Evolutionary conservation across 2,329 filamentous ascomycete species (phyloP), one percentile per base, ranked within the genome.

Genomic region (Massarina eburnea): DNA sequence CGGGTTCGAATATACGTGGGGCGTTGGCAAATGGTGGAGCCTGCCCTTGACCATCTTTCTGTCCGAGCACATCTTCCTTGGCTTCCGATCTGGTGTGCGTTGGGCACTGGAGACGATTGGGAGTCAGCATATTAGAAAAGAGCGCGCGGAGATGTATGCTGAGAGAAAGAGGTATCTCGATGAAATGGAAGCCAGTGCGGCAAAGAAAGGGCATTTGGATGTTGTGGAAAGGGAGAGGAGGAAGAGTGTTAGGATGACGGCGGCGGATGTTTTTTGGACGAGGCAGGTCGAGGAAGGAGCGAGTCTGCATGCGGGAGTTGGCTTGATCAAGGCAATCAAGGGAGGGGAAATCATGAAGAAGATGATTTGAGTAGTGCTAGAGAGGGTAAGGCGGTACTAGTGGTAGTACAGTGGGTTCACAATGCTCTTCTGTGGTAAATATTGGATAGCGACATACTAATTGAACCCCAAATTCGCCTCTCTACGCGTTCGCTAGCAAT

Each of bases 21-120:
- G 51, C 2, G 21, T 58, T 35, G 52, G 57, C 12, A 54, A 45
- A 4, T 68, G 64, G 64, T 57, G 57, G 9, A 58, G 57, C 8
- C 52, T 68, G 0, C 64, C 63, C 0, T 48, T 67, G 21, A 66
- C 61, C 1, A 59, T 68, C 10, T 57, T 68, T 9, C 40, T 64
- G 0, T 62, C 62, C 0, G 66, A 68, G 36, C 63, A 68, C 41
- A 58, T 67, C 24, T 68, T 67, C 47, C 58, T 67, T 43, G 55
- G 52, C 6, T 59, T 67, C 37, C 54, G 63, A 34, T 58, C 57
- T 19, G 56, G 47, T 3, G 64, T 66, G 1, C 49, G 62, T 7
- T 64, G 59, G 26, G 56, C 54, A 4, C 44, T 67, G 3, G 45
- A 53, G 1, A 56, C 52, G 0, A 55, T 68, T 6, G 65, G 64